Evolutionary conservation across 2,329 filamentous ascomycete genomes (phyloP).

Genomic region (Magnaporthiopsis rhizophila): DNA sequence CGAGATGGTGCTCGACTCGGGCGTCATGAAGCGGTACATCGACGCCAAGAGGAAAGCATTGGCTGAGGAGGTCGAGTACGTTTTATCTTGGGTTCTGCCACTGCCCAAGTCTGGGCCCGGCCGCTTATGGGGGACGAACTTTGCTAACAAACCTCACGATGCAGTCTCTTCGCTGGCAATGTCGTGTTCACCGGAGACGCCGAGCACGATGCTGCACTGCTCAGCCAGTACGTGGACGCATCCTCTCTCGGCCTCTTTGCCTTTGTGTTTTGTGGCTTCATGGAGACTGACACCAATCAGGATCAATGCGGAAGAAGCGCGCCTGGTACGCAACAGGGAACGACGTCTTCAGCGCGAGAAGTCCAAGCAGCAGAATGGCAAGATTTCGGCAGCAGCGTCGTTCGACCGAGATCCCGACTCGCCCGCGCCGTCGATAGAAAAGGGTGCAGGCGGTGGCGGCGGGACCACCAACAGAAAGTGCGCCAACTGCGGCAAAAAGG

Average conservation of each 20-base stretch:
- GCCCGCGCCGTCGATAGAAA: conserved; percentile 41
- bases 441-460: conserved; percentile 24
- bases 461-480: conserved; percentile 75
- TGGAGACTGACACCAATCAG: conserved; percentile 28
- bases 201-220: conserved; percentile 55
- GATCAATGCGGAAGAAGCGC: conserved; percentile 66
- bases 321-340: conserved; percentile 86
- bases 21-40: conserved; percentile 83
- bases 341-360: conserved; percentile 85
- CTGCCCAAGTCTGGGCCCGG: background rate
- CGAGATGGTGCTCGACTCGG: conserved; percentile 68
- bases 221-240: conserved; percentile 39
- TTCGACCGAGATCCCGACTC: conserved; percentile 34
- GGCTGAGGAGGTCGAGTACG: conserved; percentile 63
- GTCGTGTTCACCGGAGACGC: conserved; percentile 53
- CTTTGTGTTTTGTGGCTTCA: conserved; percentile 5
- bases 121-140: background rate
- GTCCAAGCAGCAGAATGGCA: conserved; percentile 55
- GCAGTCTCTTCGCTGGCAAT: conserved; percentile 5
- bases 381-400: background rate
- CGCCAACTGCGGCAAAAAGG: conserved; percentile 92
- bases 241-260: background rate
- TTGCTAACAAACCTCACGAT: conserved; percentile 12
- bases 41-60: conserved; percentile 66
- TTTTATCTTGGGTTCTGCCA: conserved; percentile 17